phyloP scores from a whole-genome alignment of 2,329 filamentous ascomycete genomes.

The Diatrype stigma region DNA sequence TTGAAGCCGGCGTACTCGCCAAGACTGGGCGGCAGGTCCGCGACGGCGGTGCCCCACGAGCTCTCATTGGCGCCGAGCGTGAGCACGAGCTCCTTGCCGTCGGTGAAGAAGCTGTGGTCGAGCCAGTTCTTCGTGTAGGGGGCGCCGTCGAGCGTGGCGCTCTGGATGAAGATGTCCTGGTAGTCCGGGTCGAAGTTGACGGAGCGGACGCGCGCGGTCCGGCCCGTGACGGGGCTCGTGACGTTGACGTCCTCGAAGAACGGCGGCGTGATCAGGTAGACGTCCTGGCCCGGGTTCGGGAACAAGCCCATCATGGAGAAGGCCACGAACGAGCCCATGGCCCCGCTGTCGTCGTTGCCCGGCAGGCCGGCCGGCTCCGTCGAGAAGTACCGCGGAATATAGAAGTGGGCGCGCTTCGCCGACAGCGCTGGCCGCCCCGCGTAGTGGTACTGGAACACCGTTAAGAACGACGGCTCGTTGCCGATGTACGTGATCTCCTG shows the following conservation, averaged over 20 bases:
- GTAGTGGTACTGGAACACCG: slow-evolving; percentile 66
- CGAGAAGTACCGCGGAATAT: slow-evolving; percentile 62
- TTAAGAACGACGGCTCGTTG: slow-evolving; percentile 43
- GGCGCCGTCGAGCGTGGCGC: slow-evolving; percentile 56
- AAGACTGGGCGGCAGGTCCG: slow-evolving; percentile 60
- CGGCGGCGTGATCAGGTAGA: slow-evolving; percentile 67
- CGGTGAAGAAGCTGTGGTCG: slow-evolving; percentile 61
- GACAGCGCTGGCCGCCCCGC: slow-evolving; percentile 57
- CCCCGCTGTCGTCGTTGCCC: slow-evolving; percentile 67
- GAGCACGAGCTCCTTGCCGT: slow-evolving; percentile 61
- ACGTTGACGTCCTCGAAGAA: slow-evolving; percentile 61
- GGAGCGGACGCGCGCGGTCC: slow-evolving; percentile 55
- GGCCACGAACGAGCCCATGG: slow-evolving; percentile 64
- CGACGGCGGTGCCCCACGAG: slow-evolving; percentile 55
- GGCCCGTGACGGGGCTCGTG: slow-evolving; percentile 53
- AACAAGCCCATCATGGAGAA: slow-evolving; percentile 68
- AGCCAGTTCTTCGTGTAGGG: slow-evolving; percentile 64
- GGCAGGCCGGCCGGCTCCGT: slow-evolving; percentile 57
- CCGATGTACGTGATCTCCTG: slow-evolving; percentile 62
- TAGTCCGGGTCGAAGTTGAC: slow-evolving; percentile 59
- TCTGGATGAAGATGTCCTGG: slow-evolving; percentile 60
- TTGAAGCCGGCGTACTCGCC: slow-evolving; percentile 33
- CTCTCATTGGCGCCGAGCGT: slow-evolving; percentile 59
- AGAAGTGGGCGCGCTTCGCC: slow-evolving; percentile 53
- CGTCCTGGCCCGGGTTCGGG: slow-evolving; percentile 63